Conservation (phyloP, 176 grass and related monocot genomes). For the Cenchrus fungigraminus region DNA sequence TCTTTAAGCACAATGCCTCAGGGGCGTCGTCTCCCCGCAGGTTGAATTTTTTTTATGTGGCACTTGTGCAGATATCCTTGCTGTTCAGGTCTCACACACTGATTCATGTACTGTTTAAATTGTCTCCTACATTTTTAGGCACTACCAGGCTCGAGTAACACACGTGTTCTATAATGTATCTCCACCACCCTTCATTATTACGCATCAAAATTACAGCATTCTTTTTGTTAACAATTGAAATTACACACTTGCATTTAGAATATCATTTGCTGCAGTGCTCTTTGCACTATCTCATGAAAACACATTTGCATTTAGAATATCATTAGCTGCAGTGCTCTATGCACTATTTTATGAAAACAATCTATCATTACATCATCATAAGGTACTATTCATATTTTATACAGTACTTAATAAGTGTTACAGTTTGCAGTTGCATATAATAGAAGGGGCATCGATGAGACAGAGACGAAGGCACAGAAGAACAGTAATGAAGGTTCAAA, state of each 20-base stretch:
- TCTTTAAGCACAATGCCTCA: too few species aligned
- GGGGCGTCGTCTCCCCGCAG: too few species aligned
- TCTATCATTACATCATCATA: neutral
- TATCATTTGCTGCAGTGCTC: neutral
- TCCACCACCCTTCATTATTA: neutral
- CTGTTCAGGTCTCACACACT: constrained; percentile 7
- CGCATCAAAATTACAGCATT: constrained; percentile 6
- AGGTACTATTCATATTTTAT: constrained; percentile 2
- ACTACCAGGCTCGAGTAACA: neutral
- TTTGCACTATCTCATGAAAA: constrained; percentile 28
- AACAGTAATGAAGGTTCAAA: constrained; percentile 35
- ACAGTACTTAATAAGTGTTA: constrained; percentile 30
- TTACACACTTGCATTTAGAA: constrained; percentile 16
- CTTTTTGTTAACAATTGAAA: neutral
- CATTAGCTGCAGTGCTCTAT: neutral
- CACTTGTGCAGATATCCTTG: neutral
- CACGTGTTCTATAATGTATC: constrained; percentile 3
- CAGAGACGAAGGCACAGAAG: constrained; percentile 65
- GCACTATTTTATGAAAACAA: constrained; percentile 30
- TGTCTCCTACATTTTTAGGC: constrained; percentile 12
- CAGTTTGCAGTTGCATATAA: constrained; percentile 96
- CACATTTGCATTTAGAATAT: constrained; percentile 6
- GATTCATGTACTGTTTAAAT: neutral
- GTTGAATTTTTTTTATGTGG: neutral
- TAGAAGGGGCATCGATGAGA: constrained; percentile 85